Base-by-base conservation (phyloP, 306 rosid genomes). In the Styphnolobium japonicum region DNA sequence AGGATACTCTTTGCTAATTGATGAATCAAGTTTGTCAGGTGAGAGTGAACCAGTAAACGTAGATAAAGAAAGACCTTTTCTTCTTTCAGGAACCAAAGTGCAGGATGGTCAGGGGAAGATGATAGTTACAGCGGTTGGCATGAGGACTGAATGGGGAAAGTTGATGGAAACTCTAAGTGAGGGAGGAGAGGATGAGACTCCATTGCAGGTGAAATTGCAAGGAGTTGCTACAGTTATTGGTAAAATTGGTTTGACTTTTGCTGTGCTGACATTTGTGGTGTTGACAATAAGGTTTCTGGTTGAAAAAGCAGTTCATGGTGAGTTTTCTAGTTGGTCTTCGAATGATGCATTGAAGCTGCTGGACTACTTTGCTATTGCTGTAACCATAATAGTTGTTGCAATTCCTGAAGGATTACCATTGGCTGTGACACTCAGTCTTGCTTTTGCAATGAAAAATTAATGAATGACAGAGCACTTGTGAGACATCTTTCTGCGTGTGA, bases 121-220 rank as follows among this genome's bases (percentile, higher is more conserved):
- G 98, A 68, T 94, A 79, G 97, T 92, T 65, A 92, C 97, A 71
- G 67, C 96, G 58, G 97, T 94, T 84, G 98, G 98, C 40, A 94
- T 94, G 98, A 92, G 89, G 79, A 94, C 98, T 18, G 98, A 94
- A 85, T 94, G 98, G 98, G 98, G 98, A 43, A 94, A 90, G 83
- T 78, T 94, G 88, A 94, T 94, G 98, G 96, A 90, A 83, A 92
- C 98, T 52, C 80, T 94, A 36, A 92, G 49, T 10, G 98, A 94
- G 77, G 98, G 97, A 57, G 98, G 98, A 80, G 96, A 92, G 52
- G 97, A 94, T 43, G 98, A 94, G 89, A 94, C 98, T 55, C 98
- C 98, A n/a, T 83, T 94, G 81, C 98, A 92, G 83, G 98, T 94
- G 78, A 94, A 94, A 86, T 81, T 94, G 85, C 81, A 94, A 55